These are phyloP conservation scores for sunflower (Helianthus annuus) DNA, from an alignment of 129 eudicot species.

Conservation along the genomic window HanXRQr2.0-SUNRISE NC_035449.2:4083733-4084232, in stretches of 20 bases:
- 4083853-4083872: too few species aligned
- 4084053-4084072: not conserved
- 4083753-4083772: too few species aligned
- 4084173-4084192: not conserved
- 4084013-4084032: not conserved
- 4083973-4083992: not conserved
- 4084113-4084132: not conserved
- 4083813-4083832: too few species aligned
- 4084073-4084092: not conserved
- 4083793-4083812: too few species aligned
- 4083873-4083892: too few species aligned
- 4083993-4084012: not conserved
- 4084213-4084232: constrained; percentile 7
- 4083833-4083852: too few species aligned
- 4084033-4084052: not conserved
- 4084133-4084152: not conserved
- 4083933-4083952: not conserved
- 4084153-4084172: not conserved
- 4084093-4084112: not conserved
- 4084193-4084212: not conserved
- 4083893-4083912: too few species aligned
- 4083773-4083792: too few species aligned
- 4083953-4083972: not conserved
- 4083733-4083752: too few species aligned
- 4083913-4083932: too few species aligned